These are phyloP conservation scores for Trichoderma polysporum DNA, from an alignment of 2,329 filamentous ascomycete species.

Conservation along the genomic window DNA sequence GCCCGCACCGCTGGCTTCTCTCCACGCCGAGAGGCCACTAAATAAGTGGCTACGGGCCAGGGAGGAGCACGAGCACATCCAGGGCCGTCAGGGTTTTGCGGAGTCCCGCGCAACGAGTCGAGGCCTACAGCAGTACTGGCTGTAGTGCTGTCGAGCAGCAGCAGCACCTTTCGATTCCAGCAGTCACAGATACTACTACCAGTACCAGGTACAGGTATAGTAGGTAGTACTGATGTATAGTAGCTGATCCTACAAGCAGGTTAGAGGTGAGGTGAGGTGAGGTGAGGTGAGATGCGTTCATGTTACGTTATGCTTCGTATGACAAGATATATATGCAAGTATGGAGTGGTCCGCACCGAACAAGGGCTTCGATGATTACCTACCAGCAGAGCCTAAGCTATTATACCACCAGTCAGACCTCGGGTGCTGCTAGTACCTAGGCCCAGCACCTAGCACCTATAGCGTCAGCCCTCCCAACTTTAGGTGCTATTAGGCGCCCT, in stretches of 20 bases:
- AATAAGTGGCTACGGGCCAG: not conserved
- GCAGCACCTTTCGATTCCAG: not conserved
- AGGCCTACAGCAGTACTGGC: no score
- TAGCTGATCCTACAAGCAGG: no score
- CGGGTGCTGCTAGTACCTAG: not conserved
- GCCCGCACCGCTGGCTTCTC: slow-evolving; percentile 14
- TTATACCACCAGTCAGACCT: no score
- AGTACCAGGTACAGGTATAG: no score
- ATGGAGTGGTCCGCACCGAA: no score
- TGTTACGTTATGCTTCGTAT: not conserved
- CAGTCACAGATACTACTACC: not conserved
- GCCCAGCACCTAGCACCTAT: not conserved
- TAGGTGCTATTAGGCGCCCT: not conserved
- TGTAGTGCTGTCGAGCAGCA: not conserved
- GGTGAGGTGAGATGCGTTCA: not conserved
- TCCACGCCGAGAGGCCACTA: slow-evolving; percentile 14
- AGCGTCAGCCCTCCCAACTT: not conserved
- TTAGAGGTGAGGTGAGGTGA: not conserved
- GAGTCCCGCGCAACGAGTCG: not conserved
- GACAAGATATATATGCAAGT: no score
- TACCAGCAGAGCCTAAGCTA: no score
- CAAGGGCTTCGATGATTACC: no score
- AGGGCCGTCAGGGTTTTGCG: not conserved
- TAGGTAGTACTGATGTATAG: no score
- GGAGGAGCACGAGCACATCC: not conserved